These are phyloP conservation scores for Lomentospora prolificans DNA, from an alignment of 2,329 filamentous ascomycete species.

Conservation along the genomic window DNA sequence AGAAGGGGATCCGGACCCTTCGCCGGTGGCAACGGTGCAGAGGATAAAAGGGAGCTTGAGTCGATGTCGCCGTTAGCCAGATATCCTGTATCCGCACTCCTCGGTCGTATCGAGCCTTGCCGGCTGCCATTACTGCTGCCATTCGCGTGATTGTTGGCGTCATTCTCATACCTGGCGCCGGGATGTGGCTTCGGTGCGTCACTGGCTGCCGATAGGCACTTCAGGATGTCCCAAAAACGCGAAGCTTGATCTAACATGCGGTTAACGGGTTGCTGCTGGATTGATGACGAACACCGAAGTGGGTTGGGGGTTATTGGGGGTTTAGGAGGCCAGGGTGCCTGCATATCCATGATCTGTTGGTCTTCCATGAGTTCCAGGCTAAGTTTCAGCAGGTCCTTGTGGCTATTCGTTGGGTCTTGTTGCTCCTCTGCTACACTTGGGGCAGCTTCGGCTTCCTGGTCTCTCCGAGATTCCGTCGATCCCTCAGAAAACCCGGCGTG, in stretches of 20 bases:
- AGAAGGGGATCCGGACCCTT: slow-evolving; percentile 1
- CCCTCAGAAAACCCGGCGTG: slow-evolving; percentile 1
- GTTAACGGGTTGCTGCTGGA: slow-evolving; percentile 5
- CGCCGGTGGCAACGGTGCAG: background rate
- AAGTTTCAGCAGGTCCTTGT: slow-evolving; percentile 4
- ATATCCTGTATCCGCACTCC: background rate
- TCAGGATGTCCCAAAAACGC: slow-evolving; percentile 3
- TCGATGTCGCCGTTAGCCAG: background rate
- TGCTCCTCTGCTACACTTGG: background rate
- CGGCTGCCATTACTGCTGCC: background rate
- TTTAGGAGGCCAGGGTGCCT: slow-evolving; percentile 5
- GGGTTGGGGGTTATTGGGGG: slow-evolving; percentile 4
- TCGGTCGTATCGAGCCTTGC: background rate
- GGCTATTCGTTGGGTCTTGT: background rate
- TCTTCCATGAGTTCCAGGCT: slow-evolving; percentile 7
- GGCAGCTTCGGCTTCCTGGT: background rate
- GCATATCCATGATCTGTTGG: background rate
- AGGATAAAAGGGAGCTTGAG: background rate
- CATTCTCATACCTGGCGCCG: slow-evolving; percentile 1
- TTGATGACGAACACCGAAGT: slow-evolving; percentile 2
- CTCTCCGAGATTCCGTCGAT: background rate
- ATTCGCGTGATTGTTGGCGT: background rate
- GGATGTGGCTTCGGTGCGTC: background rate
- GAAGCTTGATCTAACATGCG: slow-evolving; percentile 6
- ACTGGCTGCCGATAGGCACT: background rate